Evolutionary conservation across 1,284 basidiomycete genomes (phyloP).

Genomic region (Irpex rosettiformis): DNA sequence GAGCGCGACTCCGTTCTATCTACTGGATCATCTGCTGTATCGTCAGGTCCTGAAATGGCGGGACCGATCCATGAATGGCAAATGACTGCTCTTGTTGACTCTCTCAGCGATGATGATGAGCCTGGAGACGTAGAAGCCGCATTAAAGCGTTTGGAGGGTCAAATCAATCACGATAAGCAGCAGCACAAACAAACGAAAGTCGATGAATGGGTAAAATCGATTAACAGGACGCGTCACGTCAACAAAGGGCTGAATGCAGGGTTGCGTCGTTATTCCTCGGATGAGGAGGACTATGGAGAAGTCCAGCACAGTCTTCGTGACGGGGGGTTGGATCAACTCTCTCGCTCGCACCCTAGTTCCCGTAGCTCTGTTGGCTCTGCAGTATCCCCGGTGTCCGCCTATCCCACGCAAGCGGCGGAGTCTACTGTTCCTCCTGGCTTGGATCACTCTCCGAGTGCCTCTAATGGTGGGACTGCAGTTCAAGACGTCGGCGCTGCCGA

Average conservation of each 20-base stretch:
- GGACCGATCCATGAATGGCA: conserved; percentile 74
- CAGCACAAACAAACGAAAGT: conserved; percentile 73
- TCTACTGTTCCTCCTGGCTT: conserved; percentile 9
- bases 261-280: conserved; percentile 43
- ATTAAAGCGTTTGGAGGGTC: conserved; percentile 73
- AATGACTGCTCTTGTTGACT: conserved; percentile 73
- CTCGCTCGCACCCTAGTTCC: conserved; percentile 9
- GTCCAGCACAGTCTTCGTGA: conserved; percentile 9
- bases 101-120: conserved; percentile 71
- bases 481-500: background rate
- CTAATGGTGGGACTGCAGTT: background rate
- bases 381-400: conserved; percentile 4
- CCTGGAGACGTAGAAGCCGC: conserved; percentile 80
- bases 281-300: conserved; percentile 27
- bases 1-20: conserved; percentile 43
- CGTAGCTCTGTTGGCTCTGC: conserved; percentile 15
- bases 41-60: conserved; percentile 23
- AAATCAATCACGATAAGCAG: conserved; percentile 71
- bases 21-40: conserved; percentile 36
- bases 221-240: conserved; percentile 54
- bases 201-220: conserved; percentile 75
- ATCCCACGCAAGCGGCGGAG: conserved; percentile 6
- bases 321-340: conserved; percentile 5
- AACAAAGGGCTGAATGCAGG: conserved; percentile 59
- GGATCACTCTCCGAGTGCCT: background rate